Base-by-base conservation (phyloP, 169 alveolate genomes). In the Plasmodium fragile region DNA sequence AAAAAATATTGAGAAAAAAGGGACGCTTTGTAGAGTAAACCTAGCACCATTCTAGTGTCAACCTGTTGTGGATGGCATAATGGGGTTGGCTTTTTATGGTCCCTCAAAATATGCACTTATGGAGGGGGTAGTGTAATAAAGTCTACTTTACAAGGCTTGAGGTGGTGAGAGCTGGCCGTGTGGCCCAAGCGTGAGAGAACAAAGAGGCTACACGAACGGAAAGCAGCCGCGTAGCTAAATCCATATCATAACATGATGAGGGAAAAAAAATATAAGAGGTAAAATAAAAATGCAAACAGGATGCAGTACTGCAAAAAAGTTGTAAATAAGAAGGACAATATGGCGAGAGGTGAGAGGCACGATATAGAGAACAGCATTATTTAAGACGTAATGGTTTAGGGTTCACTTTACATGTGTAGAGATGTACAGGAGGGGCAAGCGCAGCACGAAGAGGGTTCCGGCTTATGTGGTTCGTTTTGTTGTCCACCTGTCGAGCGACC, bases 301-400 rank as follows among this genome's bases (percentile, higher is more conserved):
- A 81, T 81, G 41, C 90, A 81, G 25, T 81, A 72, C 43, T 81
- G 79, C 90, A 81, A 81, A 55, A 52, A 32, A 8, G 90, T 81
- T 81, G 78, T 81, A 81, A 81, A 81, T 28, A 81, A 34, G 39
- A 28, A 59, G 25, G 41, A 52, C 69, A 81, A 80, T 8, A 81
- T 30, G 13, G 36, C 70, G 70, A 81, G 71, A 55, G 71, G 55
- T 30, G 79, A 32, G 70, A 10, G 32, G 41, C 5, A 55, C n/a
- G 90, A 55, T 22, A 81, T 81, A 30, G 73, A 81, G 65, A 41
- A 81, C 90, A 52, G 39, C 90, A 81, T 81, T 32, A 25, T 81
- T 16, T 30, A 53, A 81, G 55, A 81, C 53, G 41, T 49, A 81
- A 53, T 49, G 43, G 36, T 2, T 49, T 49, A 49, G 16, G 59